Evolutionary conservation across 2,329 filamentous ascomycete genomes (phyloP).

Genomic region (Sporothrix globosa): DNA sequence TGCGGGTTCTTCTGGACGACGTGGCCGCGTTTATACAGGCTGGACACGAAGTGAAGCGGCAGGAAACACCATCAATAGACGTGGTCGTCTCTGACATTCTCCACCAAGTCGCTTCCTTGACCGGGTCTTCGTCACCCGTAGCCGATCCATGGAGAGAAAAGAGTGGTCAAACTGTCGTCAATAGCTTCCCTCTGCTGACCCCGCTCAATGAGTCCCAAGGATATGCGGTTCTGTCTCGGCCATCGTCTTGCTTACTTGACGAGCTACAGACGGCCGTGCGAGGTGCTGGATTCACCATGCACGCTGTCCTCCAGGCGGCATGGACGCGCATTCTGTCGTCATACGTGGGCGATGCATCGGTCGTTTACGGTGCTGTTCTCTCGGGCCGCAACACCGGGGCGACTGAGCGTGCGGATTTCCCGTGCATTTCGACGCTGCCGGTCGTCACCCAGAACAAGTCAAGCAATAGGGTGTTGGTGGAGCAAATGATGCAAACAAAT

Average conservation of each 20-base stretch:
- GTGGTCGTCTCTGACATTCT: conserved; percentile 50
- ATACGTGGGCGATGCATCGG: conserved; percentile 73
- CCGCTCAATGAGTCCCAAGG: conserved; percentile 55
- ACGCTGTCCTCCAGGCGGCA: conserved; percentile 73
- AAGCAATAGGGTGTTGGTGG: conserved; percentile 61
- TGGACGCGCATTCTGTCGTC: conserved; percentile 76
- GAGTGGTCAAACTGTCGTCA: conserved; percentile 58
- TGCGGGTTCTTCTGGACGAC: conserved; percentile 66
- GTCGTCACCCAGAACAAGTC: conserved; percentile 61
- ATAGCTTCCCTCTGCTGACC: conserved; percentile 76
- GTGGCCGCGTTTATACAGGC: conserved; percentile 51
- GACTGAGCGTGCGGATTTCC: conserved; percentile 67
- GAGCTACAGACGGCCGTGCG: conserved; percentile 61
- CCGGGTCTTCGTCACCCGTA: conserved; percentile 39
- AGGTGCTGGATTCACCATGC: conserved; percentile 67
- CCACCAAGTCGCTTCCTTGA: conserved; percentile 40
- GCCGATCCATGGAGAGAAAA: conserved; percentile 66
- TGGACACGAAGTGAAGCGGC: neutral
- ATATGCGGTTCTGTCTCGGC: conserved; percentile 40
- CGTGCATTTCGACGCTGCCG: conserved; percentile 81
- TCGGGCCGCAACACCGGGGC: conserved; percentile 70
- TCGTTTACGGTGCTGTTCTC: conserved; percentile 79
- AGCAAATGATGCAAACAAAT: conserved; percentile 67
- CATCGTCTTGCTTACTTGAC: conserved; percentile 47
- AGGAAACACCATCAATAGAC: conserved; percentile 37